Conservation (phyloP, 108 stramenopile genomes). For the Mayamaea pseudoterrestris region DNA sequence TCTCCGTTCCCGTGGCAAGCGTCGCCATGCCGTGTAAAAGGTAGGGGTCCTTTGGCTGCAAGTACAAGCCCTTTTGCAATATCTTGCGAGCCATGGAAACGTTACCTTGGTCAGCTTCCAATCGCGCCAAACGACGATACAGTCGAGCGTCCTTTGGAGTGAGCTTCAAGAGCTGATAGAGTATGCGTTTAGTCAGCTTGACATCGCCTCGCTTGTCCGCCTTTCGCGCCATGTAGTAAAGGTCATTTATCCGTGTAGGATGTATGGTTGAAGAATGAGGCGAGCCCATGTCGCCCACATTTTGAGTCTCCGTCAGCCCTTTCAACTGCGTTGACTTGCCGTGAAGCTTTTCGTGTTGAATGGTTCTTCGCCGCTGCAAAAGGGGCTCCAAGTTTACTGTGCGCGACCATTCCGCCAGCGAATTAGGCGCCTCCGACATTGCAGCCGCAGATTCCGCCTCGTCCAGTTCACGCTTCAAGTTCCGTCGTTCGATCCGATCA, state of each 20-base stretch:
- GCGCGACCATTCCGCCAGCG: constrained; percentile 28
- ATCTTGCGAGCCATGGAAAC: constrained; percentile 22
- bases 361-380: constrained; percentile 15
- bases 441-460: too few relatives aligned
- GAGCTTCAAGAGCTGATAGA: constrained; percentile 27
- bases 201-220: constrained; percentile 65
- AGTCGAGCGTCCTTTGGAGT: constrained; percentile 66
- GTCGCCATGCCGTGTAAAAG: constrained; percentile 63
- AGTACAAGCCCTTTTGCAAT: constrained; percentile 35
- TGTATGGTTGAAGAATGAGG: constrained; percentile 24
- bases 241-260: constrained; percentile 49
- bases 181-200: constrained; percentile 22
- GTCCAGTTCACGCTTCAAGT: too few relatives aligned
- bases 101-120: constrained; percentile 53
- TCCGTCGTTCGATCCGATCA: too few relatives aligned
- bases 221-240: constrained; percentile 53
- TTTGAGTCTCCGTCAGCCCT: constrained; percentile 2
- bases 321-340: constrained; percentile 15
- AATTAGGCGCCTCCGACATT: too few relatives aligned
- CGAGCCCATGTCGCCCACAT: background rate
- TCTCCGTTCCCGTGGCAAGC: constrained; percentile 27
- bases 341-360: constrained; percentile 9
- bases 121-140: constrained; percentile 53
- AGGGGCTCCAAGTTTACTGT: constrained; percentile 20
- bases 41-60: constrained; percentile 12